A percentile compares a stretch with the other conserved stretches of the same genome.
Conservation (phyloP, 345 rosid species). For the Clarkia xantiana region DNA sequence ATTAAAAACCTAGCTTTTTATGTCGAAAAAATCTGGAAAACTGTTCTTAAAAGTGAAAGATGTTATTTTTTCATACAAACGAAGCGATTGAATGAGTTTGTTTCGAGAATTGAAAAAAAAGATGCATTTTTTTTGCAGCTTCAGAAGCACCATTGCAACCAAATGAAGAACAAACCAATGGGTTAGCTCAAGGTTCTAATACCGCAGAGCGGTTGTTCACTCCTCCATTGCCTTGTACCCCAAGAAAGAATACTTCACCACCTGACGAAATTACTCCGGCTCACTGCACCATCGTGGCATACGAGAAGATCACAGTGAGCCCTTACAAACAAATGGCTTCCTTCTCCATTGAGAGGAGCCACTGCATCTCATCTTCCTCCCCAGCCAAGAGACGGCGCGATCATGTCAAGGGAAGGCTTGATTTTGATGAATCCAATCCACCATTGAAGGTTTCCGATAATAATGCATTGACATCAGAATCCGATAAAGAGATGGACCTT, state of each 20-base stretch:
- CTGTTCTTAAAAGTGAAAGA: no score
- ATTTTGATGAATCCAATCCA: conserved; percentile 43
- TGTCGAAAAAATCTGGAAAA: no score
- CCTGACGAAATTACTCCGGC: conserved; percentile 24
- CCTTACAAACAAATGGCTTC: conserved; percentile 38
- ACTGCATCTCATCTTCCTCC: conserved; percentile 44
- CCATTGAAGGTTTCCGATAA: conserved; percentile 21
- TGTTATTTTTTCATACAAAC: no score
- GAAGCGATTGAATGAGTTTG: no score
- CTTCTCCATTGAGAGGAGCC: conserved; percentile 43
- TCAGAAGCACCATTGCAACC: background rate
- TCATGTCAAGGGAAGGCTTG: conserved; percentile 66
- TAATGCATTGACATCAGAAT: conserved; percentile 37
- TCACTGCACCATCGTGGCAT: conserved; percentile 50
- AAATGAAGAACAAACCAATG: conserved; percentile 5
- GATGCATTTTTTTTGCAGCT: conserved; percentile 11
- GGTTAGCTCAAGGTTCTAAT: conserved; percentile 22
- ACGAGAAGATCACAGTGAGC: conserved; percentile 50
- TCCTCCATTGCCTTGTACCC: conserved; percentile 19
- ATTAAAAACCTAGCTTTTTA: no score
- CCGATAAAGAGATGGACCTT: conserved; percentile 42
- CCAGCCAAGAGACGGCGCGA: conserved; percentile 14
- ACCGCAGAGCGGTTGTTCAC: conserved; percentile 56
- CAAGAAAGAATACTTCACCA: conserved; percentile 15
- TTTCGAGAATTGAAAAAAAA: no score